These are phyloP conservation scores for Cyclospora cayetanensis DNA, from an alignment of 169 alveolate genomes.

Conservation along the genomic window DNA sequence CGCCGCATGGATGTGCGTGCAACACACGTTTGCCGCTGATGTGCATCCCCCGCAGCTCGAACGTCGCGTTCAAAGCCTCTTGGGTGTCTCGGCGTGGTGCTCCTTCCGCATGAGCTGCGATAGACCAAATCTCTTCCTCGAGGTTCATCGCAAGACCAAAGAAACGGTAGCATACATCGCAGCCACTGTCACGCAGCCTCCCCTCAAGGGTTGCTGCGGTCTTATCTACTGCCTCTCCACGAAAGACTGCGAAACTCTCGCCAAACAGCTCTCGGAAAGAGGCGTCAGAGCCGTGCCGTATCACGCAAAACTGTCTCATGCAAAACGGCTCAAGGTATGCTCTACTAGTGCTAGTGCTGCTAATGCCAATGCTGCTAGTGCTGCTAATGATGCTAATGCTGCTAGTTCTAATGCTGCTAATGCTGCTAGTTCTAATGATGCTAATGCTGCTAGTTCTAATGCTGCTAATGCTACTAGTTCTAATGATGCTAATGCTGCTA, in stretches of 20 bases:
- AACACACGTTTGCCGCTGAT: no score
- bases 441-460: neutral
- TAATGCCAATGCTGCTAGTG: neutral
- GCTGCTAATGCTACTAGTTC: slow-evolving; percentile 16
- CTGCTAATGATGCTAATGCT: neutral
- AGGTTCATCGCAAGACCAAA: slow-evolving; percentile 21
- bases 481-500: neutral
- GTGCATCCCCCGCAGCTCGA: no score
- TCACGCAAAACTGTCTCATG: slow-evolving; percentile 71
- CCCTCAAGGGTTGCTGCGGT: slow-evolving; percentile 72
- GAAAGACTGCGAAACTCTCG: slow-evolving; percentile 92
- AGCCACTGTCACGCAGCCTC: slow-evolving; percentile 12
- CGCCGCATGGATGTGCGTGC: no score
- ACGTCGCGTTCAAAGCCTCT: slow-evolving; percentile 65
- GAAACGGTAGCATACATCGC: neutral
- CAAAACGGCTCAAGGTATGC: neutral
- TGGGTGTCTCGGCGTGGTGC: neutral
- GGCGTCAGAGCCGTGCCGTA: slow-evolving; percentile 80
- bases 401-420: neutral
- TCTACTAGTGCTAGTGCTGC: neutral
- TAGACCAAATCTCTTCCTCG: slow-evolving; percentile 62
- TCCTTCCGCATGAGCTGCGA: slow-evolving; percentile 29
- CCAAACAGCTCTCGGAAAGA: slow-evolving; percentile 80
- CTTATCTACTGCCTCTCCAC: slow-evolving; percentile 94
- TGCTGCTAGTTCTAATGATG: slow-evolving; percentile 42